Base-by-base conservation (phyloP, 2,329 filamentous ascomycete genomes). In the Verticillium albo-atrum region DNA sequence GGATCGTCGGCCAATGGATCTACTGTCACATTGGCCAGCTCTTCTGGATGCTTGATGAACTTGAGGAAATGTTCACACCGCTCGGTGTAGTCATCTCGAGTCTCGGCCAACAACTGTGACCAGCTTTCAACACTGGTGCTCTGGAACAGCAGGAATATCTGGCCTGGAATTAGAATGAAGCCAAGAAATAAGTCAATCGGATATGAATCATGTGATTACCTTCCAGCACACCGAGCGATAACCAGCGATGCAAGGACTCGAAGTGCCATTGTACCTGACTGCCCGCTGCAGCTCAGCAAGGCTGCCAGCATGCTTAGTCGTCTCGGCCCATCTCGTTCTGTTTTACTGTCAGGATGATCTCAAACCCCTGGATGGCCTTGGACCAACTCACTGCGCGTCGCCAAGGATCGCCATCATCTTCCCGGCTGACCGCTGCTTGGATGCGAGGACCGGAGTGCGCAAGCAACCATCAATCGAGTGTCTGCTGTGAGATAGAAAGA, bases 151-250 rank as follows among this genome's bases (percentile, higher is more conserved):
- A 97, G 79, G 72, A 97, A 96, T 37, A 85, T 85, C 91, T 94
- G 66, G 2, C 20, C 20, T 25, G 51, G 6, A 56, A 64, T 61
- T 57, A 61, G 51, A 56, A 61, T 54, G 15, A 14, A 51, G n/a
- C 60, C 35, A 64, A 55, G 28, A 56, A 55, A 58, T 32, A 15
- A 26, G 28, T 51, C 14, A 27, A 10, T 42, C 28, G 30, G 53
- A 25, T 25, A 17, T n/a, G n/a, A n/a, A 32, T 14, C 37, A 25
- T 51, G 54, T 57, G 62, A 58, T 67, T 70, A 89, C 90, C 85
- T 97, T 97, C 94, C 94, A 98, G 74, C 90, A 96, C 37, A 96
- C 83, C 3, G 94, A 97, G 59, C 93, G 87, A 64, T 92, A 85
- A 15, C 91, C 92, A 54, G 86, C 79, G 57, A 87, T 76, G 71